Base-by-base conservation (phyloP, 2,329 filamentous ascomycete genomes). In the Cladosporium sp. region DNA sequence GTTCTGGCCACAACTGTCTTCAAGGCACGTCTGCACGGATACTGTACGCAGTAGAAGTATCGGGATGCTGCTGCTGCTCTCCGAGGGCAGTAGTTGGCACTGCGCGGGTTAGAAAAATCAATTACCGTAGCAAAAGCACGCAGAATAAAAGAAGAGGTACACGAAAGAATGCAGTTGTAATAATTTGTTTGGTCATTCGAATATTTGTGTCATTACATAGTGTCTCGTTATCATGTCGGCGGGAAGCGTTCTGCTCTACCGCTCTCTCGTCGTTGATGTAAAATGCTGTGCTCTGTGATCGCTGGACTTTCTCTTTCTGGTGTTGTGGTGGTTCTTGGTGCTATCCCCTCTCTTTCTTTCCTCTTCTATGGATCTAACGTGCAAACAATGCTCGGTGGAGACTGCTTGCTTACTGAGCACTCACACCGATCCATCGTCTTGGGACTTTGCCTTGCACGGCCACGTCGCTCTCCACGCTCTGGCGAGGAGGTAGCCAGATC, bases 401-500 rank as follows among this genome's bases (percentile, higher is more conserved):
- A 14, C 23, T 8, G 16, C 46, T 44, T 10, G 23, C 53, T 62
- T 50, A 74, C 3, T 21, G n/a, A 5, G 72, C 73, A 66, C 71
- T 74, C 37, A 73, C 69, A 28, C 74, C 74, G 23, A 72, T 64
- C 74, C 74, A 76, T 23, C 74, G 68, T 56, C 53, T 65, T 8
- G 74, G 74, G 35, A 74, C 69, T 28, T 52, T 61, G 57, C 62
- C 28, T 53, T 58, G 59, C 31, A 50, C 71, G 29, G 74, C 67
- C 61, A 31, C 31, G 26, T 62, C 66, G 60, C 67, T 68, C 33
- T 55, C 62, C 14, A 60, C 64, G 28, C 70, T 73, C 69, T 81
- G 79, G 67, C 87, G 81, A 53, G 87, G 86, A 44, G 87, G 86
- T 53, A 89, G 75, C 85, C 85, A 88, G 67, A 88, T 81, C 65